Evolutionary conservation across 1,284 basidiomycete species (phyloP).

Genomic region (Cryptococcus sp.): DNA sequence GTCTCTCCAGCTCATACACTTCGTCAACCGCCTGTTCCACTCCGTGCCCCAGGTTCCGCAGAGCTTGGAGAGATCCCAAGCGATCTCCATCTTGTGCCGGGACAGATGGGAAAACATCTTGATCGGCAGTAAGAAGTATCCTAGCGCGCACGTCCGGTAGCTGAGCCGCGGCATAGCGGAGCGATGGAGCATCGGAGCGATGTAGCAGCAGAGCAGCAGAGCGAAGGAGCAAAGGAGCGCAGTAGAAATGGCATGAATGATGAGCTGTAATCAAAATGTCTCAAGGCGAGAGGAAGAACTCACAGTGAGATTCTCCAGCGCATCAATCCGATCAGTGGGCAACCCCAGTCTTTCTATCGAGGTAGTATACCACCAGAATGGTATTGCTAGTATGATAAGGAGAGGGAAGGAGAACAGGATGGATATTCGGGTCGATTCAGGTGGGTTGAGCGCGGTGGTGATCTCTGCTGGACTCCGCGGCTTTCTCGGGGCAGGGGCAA

Average conservation of each 20-base stretch:
- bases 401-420: conserved; percentile 69
- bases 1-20: conserved; percentile 26
- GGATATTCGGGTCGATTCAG: conserved; percentile 24
- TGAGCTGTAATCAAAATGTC: neutral
- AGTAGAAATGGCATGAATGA: neutral
- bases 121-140: conserved; percentile 42
- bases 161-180: conserved; percentile 22
- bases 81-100: conserved; percentile 26
- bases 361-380: conserved; percentile 87
- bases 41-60: conserved; percentile 25
- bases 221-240: neutral
- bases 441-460: conserved; percentile 32
- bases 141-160: conserved; percentile 21
- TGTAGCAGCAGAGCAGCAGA: too few species aligned
- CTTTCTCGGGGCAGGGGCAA: too few species aligned
- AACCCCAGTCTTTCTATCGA: conserved; percentile 77
- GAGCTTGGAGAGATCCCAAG: conserved; percentile 25
- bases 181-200: too few species aligned
- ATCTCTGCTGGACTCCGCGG: conserved; percentile 16
- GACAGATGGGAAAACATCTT: conserved; percentile 30
- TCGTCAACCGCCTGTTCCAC: conserved; percentile 40
- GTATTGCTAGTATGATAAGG: conserved; percentile 69
- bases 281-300: conserved; percentile 11
- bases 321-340: conserved; percentile 65
- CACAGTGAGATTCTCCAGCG: conserved; percentile 30